phyloP scores from a whole-genome alignment of 148 eudicot species.

The Nepenthes gracilis region DNA sequence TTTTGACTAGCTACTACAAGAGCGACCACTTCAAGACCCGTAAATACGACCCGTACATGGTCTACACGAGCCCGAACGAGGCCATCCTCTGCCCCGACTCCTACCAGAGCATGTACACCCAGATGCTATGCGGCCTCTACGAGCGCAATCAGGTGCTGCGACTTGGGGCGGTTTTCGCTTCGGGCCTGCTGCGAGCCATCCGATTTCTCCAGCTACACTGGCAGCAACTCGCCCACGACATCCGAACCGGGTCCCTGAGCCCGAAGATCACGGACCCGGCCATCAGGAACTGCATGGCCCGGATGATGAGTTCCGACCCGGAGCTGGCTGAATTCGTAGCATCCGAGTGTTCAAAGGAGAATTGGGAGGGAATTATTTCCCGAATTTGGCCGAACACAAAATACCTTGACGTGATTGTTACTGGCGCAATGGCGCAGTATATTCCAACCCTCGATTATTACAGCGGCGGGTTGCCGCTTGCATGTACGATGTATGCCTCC shows the following conservation, averaged over 20 bases:
- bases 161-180: conserved; percentile 78
- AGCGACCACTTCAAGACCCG: conserved; percentile 84
- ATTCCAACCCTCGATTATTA: conserved; percentile 67
- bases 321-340: conserved; percentile 32
- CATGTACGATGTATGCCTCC: conserved; percentile 82
- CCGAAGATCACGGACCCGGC: conserved; percentile 29
- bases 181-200: conserved; percentile 82
- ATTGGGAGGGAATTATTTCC: conserved; percentile 68
- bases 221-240: conserved; percentile 40
- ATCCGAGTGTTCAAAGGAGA: conserved; percentile 32
- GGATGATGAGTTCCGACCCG: conserved; percentile 41
- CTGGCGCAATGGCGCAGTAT: conserved; percentile 90
- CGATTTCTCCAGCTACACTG: conserved; percentile 85
- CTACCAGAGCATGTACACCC: conserved; percentile 79
- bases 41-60: conserved; percentile 67
- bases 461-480: conserved; percentile 61
- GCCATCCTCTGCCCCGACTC: conserved; percentile 76
- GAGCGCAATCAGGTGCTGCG: conserved; percentile 58
- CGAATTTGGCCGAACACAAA: conserved; percentile 81
- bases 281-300: conserved; percentile 21
- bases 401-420: conserved; percentile 74
- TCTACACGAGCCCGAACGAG: conserved; percentile 74
- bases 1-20: conserved; percentile 75
- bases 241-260: conserved; percentile 43
- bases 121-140: conserved; percentile 77